A percentile compares a stretch with the other conserved stretches of the same genome.
phyloP scores from a whole-genome alignment of 192 early-diverging fungal species.

The Radiomyces spectabilis region DNA sequence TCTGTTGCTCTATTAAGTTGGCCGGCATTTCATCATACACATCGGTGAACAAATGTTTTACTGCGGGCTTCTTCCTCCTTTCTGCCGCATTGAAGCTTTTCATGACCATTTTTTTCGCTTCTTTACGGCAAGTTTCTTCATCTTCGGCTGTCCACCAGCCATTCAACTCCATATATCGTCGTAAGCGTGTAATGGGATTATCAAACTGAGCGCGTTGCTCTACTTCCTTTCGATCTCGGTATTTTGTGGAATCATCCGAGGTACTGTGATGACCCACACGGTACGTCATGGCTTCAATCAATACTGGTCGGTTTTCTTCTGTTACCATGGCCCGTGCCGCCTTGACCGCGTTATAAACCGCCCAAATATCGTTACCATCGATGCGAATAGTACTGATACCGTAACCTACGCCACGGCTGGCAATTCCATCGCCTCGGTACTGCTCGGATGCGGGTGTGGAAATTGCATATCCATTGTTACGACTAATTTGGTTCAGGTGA shows the following conservation, averaged over 20 bases:
- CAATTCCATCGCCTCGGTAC: conserved; percentile 97
- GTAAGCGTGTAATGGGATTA: conserved; percentile 84
- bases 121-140: conserved; percentile 60
- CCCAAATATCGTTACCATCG: conserved; percentile 98
- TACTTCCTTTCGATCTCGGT: conserved; percentile 88
- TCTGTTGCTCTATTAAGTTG: conserved; percentile 69
- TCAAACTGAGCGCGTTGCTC: conserved; percentile 84
- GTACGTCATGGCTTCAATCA: conserved; percentile 98
- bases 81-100: conserved; percentile 80
- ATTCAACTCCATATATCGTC: conserved; percentile 81
- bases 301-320: conserved; percentile 75
- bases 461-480: conserved; percentile 99
- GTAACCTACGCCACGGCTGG: conserved; percentile 89
- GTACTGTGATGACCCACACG: conserved; percentile 97
- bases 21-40: conserved; percentile 86
- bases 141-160: conserved; percentile 76
- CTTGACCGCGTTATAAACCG: conserved; percentile 86
- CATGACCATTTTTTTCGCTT: conserved; percentile 64
- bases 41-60: conserved; percentile 85
- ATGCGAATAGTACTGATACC: conserved; percentile 96
- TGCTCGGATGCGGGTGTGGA: conserved; percentile 93
- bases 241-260: conserved; percentile 95
- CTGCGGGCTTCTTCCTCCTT: conserved; percentile 78
- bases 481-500: conserved; percentile 38
- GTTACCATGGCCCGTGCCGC: conserved; percentile 79